Base-by-base conservation (phyloP, 129 eudicot species). In the Glebionis coronaria region DNA sequence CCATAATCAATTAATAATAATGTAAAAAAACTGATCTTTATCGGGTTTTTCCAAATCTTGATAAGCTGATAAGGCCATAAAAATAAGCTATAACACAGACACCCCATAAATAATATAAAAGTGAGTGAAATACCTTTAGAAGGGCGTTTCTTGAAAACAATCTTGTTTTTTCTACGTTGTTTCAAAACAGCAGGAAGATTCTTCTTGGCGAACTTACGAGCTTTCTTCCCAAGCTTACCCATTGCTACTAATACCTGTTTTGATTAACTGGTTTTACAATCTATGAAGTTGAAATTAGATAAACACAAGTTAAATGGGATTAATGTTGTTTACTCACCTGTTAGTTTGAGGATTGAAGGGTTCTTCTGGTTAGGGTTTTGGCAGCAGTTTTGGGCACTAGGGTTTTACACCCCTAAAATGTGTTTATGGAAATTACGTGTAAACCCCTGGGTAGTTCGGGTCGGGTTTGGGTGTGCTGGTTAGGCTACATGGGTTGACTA, bases 141-240 rank as follows among this genome's bases (percentile, higher is more conserved):
- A 18, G 74, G 71, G 53, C 65, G 73, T 82, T 69, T 88, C 72
- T 92, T 88, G 77, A 82, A 80, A 11, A 76, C 42, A 55, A 85
- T 71, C 14, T 92, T 92, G 46, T 76, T 80, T 66, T 92, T 88
- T 18, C 98, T 79, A 68, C 80, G 57, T 62, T 55, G 72, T 53
- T 68, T 73, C 13, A 79, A 77, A 38, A 88, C 96, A 11, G 95
- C 74, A 40, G 86, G 98, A 46, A 92, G 88, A 81, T 88, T 83
- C 81, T 92, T 92, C 95, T 86, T 92, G 4, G 96, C 98, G 45
- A 92, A 92, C 53, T 92, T 92, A 71, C 96, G 84, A 12, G 98
- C 98, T 61, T 92, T 92, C 83, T 88, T 88, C 63, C 98, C 98
- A 0, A 92, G 86, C 83, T 92, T 92, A 75, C 96, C 93, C 97